A percentile compares a stretch with the other conserved stretches of the same genome.
Conservation (phyloP, 2,329 filamentous ascomycete genomes). For the Microdochium bolleyi region DNA sequence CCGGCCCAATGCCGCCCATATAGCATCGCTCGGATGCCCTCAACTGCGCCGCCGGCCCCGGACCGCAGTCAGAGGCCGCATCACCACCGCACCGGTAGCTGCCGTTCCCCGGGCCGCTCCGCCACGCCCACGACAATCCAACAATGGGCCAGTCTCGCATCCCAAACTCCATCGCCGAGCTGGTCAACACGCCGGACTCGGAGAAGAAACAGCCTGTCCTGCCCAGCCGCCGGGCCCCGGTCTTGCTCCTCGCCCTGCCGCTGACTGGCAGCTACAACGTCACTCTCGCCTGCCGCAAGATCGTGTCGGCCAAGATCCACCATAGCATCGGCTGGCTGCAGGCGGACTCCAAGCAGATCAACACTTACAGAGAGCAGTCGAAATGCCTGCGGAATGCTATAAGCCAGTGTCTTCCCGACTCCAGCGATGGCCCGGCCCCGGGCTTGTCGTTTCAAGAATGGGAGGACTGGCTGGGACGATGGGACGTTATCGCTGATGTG, state of each 20-base stretch:
- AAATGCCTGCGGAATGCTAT: neutral
- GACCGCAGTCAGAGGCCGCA: neutral
- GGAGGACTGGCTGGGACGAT: constrained; percentile 6
- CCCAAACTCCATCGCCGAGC: neutral
- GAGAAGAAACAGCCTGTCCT: neutral
- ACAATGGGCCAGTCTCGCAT: neutral
- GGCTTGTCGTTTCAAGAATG: constrained; percentile 3
- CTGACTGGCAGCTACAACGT: neutral
- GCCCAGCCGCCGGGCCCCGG: neutral
- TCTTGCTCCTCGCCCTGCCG: neutral
- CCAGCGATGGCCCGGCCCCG: neutral
- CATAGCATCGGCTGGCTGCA: neutral
- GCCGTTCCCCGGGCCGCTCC: neutral
- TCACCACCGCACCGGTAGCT: neutral
- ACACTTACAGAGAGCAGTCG: neutral
- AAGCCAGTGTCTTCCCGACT: neutral
- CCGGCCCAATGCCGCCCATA: neutral
- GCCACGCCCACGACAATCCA: neutral
- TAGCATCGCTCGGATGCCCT: neutral
- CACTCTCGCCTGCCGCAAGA: neutral
- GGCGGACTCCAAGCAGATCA: neutral
- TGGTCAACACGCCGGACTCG: neutral
- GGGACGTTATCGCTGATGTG: constrained; percentile 11
- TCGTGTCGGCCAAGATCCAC: neutral
- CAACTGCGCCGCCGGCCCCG: neutral